A percentile compares a stretch with the other conserved stretches of the same genome.
Conservation (phyloP, 1,139 yeast species). For the Blastobotrys apis region DNA sequence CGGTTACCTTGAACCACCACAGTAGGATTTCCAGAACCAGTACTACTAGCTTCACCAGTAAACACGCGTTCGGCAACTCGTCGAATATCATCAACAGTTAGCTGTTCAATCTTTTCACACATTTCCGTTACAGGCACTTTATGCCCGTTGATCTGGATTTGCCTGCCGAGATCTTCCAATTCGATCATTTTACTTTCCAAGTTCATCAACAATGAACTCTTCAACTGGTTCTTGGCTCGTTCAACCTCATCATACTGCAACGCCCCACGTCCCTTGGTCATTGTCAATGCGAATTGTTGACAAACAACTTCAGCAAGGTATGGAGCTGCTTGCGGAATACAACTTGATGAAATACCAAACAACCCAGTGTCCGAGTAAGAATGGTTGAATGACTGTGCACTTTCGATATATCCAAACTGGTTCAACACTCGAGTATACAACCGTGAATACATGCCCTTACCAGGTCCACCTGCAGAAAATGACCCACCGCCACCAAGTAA, state of each 20-base stretch:
- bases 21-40: conserved; percentile 65
- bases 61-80: conserved; percentile 73
- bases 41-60: conserved; percentile 55
- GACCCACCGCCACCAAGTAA: conserved; percentile 98
- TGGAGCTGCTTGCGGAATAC: conserved; percentile 81
- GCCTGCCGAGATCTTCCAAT: conserved; percentile 92
- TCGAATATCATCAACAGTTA: conserved; percentile 64
- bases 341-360: conserved; percentile 82
- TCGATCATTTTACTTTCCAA: conserved; percentile 88
- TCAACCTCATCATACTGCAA: conserved; percentile 67
- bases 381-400: conserved; percentile 84
- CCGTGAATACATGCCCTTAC: conserved; percentile 97
- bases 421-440: conserved; percentile 87
- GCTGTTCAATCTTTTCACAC: conserved; percentile 67
- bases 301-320: conserved; percentile 78
- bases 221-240: conserved; percentile 88
- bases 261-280: conserved; percentile 57
- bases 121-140: conserved; percentile 78
- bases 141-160: conserved; percentile 77
- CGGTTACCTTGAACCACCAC: conserved; percentile 87
- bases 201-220: conserved; percentile 87
- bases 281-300: conserved; percentile 63
- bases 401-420: conserved; percentile 87
- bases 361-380: conserved; percentile 87
- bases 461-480: conserved; percentile 99